Evolutionary conservation across 208 protist genomes (phyloP).

Genomic region (Trypanosoma vivax): DNA sequence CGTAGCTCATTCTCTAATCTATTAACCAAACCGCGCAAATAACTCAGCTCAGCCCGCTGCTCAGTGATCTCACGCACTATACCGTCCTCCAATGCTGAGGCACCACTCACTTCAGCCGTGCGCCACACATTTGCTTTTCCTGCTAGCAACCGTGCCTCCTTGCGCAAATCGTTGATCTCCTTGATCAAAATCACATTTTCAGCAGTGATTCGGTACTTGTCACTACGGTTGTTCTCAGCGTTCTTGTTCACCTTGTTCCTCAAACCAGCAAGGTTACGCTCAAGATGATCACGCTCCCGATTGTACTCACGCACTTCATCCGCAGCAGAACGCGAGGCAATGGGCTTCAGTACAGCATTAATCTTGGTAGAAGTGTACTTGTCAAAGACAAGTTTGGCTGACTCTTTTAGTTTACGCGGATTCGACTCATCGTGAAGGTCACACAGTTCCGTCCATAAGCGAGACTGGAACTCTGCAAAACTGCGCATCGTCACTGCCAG

Average conservation of each 20-base stretch:
- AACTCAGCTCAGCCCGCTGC: slow-evolving; percentile 79
- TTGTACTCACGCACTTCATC: slow-evolving; percentile 94
- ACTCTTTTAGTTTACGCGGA: slow-evolving; percentile 83
- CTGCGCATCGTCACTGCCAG: slow-evolving; percentile 59
- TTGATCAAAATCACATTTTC: slow-evolving; percentile 94
- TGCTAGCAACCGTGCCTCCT: slow-evolving; percentile 88
- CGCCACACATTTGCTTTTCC: slow-evolving; percentile 55
- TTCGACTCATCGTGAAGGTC: slow-evolving; percentile 61
- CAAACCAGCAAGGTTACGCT: slow-evolving; percentile 90
- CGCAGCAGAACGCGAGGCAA: slow-evolving; percentile 58
- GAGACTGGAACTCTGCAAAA: slow-evolving; percentile 80
- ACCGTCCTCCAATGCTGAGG: slow-evolving; percentile 66
- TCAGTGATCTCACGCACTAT: slow-evolving; percentile 74
- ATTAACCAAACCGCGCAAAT: slow-evolving; percentile 54
- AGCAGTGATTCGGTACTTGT: slow-evolving; percentile 89
- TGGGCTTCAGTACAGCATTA: slow-evolving; percentile 26
- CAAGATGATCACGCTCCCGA: slow-evolving; percentile 92
- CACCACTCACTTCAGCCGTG: slow-evolving; percentile 33
- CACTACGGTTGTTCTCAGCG: slow-evolving; percentile 85
- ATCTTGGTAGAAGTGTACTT: slow-evolving; percentile 70
- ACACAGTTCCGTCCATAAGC: slow-evolving; percentile 83
- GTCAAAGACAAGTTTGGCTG: slow-evolving; percentile 89
- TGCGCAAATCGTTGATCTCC: slow-evolving; percentile 96
- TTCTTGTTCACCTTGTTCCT: slow-evolving; percentile 93
- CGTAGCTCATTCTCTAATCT: slow-evolving; percentile 65